Evolutionary conservation across 768 basidiomycete species (phyloP), one percentile per base, ranked within the genome.

Genomic region (Clitopilus hobsonii): DNA sequence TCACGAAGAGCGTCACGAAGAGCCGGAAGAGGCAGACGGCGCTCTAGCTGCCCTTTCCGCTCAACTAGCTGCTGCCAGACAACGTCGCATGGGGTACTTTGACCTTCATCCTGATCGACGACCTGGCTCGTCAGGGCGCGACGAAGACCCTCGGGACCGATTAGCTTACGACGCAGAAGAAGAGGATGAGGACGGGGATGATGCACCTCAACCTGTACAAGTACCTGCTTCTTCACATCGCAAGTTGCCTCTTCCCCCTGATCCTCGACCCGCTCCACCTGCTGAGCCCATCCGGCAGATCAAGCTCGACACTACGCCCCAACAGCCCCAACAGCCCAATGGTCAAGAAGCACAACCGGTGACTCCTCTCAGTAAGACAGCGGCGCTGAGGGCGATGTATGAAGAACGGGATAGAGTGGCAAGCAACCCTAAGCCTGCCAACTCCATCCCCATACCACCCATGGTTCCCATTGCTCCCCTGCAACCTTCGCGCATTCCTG

Each of bases 311-410:
- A 49, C 47, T 5, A 32, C 54, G n/a, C 54, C 58, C 25, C 49
- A 52, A 24, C 25, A 48, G 38, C 38, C 38, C 32, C 58, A 55
- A 5, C 60, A 57, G 18, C 10, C 41, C 41, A 45, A 49, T 7
- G 58, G 28, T n/a, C 30, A 38, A 24, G 51, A 58, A 51, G 32
- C 56, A 50, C 16, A 28, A 49, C 20, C 61, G 62, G 27, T 69
- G 63, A 36, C 51, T 66, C 48, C 72, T 13, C 69, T 73, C 16
- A 84, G 83, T 72, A 88, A 85, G 71, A 90, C 89, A 0, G 84
- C 88, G 3, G 81, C 85, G 1, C 75, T 93, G 51, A 93, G 92
- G 60, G 89, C 91, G 67, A 88, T 93, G 88, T 93, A 91, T 61
- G 82, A 89, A 51, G 86, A 92, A 70, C 73, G 72, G 23, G 88